phyloP scores from a whole-genome alignment of 257 asterid species.

The Rubia yunnanensis region DNA sequence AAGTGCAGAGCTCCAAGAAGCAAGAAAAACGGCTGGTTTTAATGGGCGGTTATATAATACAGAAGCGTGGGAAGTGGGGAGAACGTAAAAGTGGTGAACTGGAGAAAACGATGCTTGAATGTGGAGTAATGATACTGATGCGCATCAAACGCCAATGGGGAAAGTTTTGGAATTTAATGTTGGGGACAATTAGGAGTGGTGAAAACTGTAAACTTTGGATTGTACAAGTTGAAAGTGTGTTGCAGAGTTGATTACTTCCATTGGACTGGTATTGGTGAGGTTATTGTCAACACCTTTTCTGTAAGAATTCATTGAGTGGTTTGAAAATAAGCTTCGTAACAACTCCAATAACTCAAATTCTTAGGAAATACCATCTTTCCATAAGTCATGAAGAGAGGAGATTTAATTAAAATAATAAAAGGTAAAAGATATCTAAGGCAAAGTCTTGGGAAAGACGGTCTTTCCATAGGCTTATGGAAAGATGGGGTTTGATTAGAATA shows the following conservation, averaged over 20 bases:
- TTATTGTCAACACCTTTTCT: no score
- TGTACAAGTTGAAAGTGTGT: background rate
- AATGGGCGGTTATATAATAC: conserved; percentile 10
- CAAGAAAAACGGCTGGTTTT: conserved; percentile 8
- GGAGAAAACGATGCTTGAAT: conserved; percentile 1
- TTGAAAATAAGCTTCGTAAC: no score
- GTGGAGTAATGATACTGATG: background rate
- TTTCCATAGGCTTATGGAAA: no score
- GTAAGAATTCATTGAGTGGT: no score
- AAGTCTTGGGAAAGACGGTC: no score
- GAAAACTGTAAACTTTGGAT: background rate
- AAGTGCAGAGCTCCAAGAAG: background rate
- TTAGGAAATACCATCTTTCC: no score
- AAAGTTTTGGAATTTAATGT: background rate
- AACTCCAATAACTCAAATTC: no score
- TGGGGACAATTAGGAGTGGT: background rate
- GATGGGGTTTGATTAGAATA: no score
- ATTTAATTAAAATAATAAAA: no score
- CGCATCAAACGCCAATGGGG: background rate
- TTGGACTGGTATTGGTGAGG: background rate
- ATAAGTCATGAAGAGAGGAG: no score
- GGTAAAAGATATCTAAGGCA: no score
- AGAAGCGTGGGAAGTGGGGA: background rate
- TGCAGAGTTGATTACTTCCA: background rate
- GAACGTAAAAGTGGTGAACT: conserved; percentile 1